Conservation (phyloP, 495 filamentous ascomycete species). For the Thermochaetoides thermophila region DNA sequence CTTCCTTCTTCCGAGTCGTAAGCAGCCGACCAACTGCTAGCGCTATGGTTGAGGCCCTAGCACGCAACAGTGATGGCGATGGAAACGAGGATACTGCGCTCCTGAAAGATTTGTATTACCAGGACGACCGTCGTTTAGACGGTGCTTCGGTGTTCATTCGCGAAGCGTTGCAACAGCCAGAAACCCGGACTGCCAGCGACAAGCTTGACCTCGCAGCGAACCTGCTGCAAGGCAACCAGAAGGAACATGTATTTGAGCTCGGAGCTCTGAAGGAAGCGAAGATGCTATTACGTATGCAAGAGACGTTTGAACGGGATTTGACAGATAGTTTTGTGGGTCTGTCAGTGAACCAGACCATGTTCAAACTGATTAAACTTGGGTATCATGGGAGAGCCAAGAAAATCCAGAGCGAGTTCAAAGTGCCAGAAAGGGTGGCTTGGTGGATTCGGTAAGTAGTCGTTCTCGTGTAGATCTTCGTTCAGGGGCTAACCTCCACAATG, state of each 20-base stretch:
- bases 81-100: constrained; percentile 55
- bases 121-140: constrained; percentile 85
- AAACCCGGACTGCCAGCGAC: constrained; percentile 46
- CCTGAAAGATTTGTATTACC: constrained; percentile 92
- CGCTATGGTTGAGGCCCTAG: constrained; percentile 76
- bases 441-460: constrained; percentile 62
- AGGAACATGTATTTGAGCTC: constrained; percentile 64
- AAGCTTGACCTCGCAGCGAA: constrained; percentile 78
- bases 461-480: too few species aligned
- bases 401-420: constrained; percentile 80
- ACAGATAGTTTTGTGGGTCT: constrained; percentile 63
- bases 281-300: constrained; percentile 68
- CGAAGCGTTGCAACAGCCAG: constrained; percentile 58
- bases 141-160: constrained; percentile 73
- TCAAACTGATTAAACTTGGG: constrained; percentile 59
- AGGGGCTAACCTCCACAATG: too few species aligned
- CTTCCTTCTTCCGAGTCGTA: constrained; percentile 85
- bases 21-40: constrained; percentile 76
- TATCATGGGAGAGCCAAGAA: constrained; percentile 71
- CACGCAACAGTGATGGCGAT: constrained; percentile 24
- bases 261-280: constrained; percentile 62
- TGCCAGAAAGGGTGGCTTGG: constrained; percentile 77
- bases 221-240: constrained; percentile 59
- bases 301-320: constrained; percentile 69
- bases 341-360: constrained; percentile 79